Base-by-base conservation (phyloP, 306 rosid species). In the Prunus armeniaca region DNA sequence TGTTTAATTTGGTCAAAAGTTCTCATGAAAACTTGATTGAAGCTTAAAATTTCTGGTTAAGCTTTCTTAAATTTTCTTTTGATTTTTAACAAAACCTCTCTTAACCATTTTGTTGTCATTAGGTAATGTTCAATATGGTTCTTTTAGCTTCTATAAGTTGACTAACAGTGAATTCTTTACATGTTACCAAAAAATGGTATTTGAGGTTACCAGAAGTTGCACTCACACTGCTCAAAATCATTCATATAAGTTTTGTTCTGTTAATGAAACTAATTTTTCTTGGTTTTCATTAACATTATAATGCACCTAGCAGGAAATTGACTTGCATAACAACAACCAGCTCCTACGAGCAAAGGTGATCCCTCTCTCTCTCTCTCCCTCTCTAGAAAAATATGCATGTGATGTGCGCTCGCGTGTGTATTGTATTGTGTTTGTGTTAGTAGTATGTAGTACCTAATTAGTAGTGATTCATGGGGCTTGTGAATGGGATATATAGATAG, bases 251-350 rank as follows among this genome's bases (percentile, higher is more conserved):
- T 46, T 45, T 45, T n/a, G 22, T 50, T 0, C 12, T n/a, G 12
- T 1, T 52, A 20, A 18, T 28, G 12, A 19, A 54, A 45, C 50
- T 51, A 41, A 38, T 54, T 6, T 70, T 30, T 20, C 22, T 54
- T 62, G 18, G 69, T 6, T 54, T 67, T 9, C 19, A n/a, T 17
- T 32, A 3, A 50, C 50, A 34, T 15, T 27, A 63, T 28, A 58
- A 6, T 30, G 10, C 15, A 15, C 45, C 25, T 51, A 80, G 84
- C 95, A 94, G 98, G 98, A 94, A 80, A 72, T 89, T 60, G 98
- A 94, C 52, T 85, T 91, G 89, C 96, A 94, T 82, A 94, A 86
- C 77, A 87, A 80, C 67, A 94, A 94, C 79, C 97, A 90, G 86
- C 86, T 91, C 83, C 89, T 94, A 58, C 85, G 98, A 84, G 92